Conservation (phyloP, 2,329 filamentous ascomycete genomes). For the Ophiocordyceps australis region DNA sequence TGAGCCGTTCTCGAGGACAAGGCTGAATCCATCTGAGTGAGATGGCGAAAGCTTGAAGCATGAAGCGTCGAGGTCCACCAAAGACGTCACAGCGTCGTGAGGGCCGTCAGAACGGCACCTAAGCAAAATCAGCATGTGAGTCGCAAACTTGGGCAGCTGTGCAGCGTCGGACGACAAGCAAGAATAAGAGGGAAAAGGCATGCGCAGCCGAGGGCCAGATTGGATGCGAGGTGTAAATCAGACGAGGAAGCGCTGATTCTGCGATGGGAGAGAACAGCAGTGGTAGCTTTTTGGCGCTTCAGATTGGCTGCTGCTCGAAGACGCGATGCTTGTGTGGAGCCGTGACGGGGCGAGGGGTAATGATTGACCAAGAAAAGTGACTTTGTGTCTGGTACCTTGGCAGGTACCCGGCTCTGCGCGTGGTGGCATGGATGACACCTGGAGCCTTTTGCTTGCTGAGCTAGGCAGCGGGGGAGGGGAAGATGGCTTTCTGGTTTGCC, state of each 20-base stretch:
- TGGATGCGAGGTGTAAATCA: background rate
- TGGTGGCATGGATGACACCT: background rate
- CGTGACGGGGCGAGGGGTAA: constrained; percentile 5
- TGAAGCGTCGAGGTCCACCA: constrained; percentile 26
- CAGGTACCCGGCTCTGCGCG: background rate
- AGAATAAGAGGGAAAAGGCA: background rate
- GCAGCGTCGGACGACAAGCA: constrained; percentile 1
- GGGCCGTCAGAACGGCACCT: constrained; percentile 34
- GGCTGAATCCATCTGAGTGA: constrained; percentile 35
- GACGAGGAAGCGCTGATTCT: too few species aligned
- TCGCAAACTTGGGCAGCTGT: too few species aligned
- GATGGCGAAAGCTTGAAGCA: constrained; percentile 15
- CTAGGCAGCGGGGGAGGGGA: too few species aligned
- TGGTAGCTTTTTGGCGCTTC: constrained; percentile 8
- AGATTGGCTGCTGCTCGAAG: constrained; percentile 15
- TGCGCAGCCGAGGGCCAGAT: background rate
- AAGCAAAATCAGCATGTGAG: constrained; percentile 39
- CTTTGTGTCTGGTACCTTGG: too few species aligned
- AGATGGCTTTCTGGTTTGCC: too few species aligned
- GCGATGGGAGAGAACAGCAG: constrained; percentile 1
- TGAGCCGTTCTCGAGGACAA: constrained; percentile 26
- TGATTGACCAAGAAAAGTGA: too few species aligned
- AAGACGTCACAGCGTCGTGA: constrained; percentile 31
- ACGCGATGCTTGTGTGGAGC: constrained; percentile 18
- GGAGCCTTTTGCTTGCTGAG: too few species aligned